Evolutionary conservation across 108 stramenopile genomes (phyloP).

Genomic region (Bacterosira constricta): DNA sequence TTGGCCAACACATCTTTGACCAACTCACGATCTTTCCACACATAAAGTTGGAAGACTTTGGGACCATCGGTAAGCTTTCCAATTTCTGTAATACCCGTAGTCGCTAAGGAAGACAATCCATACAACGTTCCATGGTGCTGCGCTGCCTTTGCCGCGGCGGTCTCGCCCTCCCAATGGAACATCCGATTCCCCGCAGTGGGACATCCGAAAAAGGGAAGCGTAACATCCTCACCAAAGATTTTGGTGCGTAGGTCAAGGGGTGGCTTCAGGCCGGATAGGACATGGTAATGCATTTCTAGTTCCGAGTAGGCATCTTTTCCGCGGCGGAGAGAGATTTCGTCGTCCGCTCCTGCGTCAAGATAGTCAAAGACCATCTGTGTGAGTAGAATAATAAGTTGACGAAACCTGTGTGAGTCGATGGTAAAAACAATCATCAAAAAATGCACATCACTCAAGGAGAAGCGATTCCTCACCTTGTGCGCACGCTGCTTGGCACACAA

Average conservation of each 20-base stretch:
- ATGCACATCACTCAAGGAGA: too few relatives aligned
- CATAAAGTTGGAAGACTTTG: constrained; percentile 96
- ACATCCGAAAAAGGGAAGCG: constrained; percentile 89
- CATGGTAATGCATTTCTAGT: constrained; percentile 91
- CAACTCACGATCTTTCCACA: constrained; percentile 96
- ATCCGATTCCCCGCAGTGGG: constrained; percentile 93
- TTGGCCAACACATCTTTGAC: constrained; percentile 91
- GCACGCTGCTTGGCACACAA: constrained; percentile 83
- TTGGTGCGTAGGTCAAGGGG: constrained; percentile 86
- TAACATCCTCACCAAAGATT: constrained; percentile 82
- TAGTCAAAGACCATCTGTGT: constrained; percentile 92
- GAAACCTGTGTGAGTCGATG: not conserved
- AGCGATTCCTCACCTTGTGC: constrained; percentile 92
- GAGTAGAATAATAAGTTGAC: not conserved
- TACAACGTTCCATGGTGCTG: constrained; percentile 87
- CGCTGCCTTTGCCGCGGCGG: constrained; percentile 88
- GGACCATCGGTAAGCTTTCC: constrained; percentile 74
- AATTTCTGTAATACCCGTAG: constrained; percentile 87
- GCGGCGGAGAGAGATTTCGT: constrained; percentile 89
- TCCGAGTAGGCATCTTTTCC: constrained; percentile 90
- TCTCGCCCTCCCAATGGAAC: constrained; percentile 94
- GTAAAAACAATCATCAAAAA: not conserved
- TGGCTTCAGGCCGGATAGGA: constrained; percentile 89
- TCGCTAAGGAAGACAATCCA: constrained; percentile 86
- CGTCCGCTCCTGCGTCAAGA: constrained; percentile 90